These are phyloP conservation scores for Candida multigemmis DNA, from an alignment of 805 yeast species.

Conservation along the genomic window DNA sequence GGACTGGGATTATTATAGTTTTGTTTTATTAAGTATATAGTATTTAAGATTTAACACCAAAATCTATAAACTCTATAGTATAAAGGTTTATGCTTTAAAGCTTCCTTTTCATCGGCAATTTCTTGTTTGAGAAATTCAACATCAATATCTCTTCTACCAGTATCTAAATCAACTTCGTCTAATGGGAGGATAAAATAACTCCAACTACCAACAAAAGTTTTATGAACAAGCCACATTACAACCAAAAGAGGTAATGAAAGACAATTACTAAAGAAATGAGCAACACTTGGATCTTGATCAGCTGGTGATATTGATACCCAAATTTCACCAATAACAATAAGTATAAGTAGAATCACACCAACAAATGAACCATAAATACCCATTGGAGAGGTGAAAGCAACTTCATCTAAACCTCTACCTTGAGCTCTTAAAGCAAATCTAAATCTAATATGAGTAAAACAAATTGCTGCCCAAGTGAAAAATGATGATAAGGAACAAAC, in stretches of 20 bases:
- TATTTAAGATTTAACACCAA: conserved; percentile 22
- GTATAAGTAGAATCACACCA: conserved; percentile 21
- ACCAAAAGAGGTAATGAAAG: conserved; percentile 39
- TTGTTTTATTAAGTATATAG: too few relatives aligned
- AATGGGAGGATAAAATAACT: conserved; percentile 18
- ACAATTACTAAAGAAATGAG: conserved; percentile 42
- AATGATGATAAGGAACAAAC: conserved; percentile 32
- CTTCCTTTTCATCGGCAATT: conserved; percentile 27
- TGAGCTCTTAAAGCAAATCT: conserved; percentile 28
- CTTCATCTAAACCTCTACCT: conserved; percentile 27
- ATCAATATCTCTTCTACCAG: conserved; percentile 33
- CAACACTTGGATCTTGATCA: conserved; percentile 15
- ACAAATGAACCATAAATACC: conserved; percentile 29
- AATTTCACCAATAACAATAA: conserved; percentile 26
- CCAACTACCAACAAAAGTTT: conserved; percentile 22
- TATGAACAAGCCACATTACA: conserved; percentile 35
- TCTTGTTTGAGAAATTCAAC: conserved; percentile 29
- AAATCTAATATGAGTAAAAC: conserved; percentile 31
- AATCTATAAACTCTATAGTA: conserved; percentile 17
- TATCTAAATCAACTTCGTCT: conserved; percentile 30
- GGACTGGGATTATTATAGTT: too few relatives aligned
- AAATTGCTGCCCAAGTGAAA: conserved; percentile 33
- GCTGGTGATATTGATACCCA: conserved; percentile 33
- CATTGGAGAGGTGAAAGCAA: conserved; percentile 23
- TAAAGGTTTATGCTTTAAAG: conserved; percentile 14